These are phyloP conservation scores for Trametes villosa DNA, from an alignment of 768 basidiomycete species.

Conservation along the genomic window DNA sequence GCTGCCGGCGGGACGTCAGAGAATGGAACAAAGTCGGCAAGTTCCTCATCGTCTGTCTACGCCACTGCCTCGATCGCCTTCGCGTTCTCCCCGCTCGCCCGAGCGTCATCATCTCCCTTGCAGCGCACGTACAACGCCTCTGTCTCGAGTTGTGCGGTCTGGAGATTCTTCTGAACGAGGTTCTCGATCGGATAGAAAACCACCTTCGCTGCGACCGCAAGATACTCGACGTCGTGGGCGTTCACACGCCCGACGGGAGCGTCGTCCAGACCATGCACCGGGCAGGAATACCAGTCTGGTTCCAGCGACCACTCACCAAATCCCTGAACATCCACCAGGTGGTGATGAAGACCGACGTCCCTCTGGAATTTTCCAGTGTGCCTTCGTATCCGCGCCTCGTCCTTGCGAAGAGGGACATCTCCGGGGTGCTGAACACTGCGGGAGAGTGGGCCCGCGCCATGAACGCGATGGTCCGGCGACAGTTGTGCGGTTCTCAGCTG, in stretches of 20 bases:
- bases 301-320: neutral
- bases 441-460: neutral
- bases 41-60: neutral
- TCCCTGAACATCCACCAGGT: neutral
- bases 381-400: constrained; percentile 1
- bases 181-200: neutral
- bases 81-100: neutral
- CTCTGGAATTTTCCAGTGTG: neutral
- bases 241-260: neutral
- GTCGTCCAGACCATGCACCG: neutral
- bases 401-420: neutral
- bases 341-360: neutral
- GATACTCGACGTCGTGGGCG: neutral
- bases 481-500: neutral
- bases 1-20: neutral
- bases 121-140: neutral
- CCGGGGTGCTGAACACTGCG: neutral
- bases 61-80: neutral
- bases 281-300: neutral
- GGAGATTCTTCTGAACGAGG: neutral
- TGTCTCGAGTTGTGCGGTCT: neutral
- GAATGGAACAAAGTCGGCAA: neutral
- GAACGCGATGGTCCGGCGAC: neutral
- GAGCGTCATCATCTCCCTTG: neutral
- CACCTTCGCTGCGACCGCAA: neutral